phyloP scores from a whole-genome alignment of 2,329 filamentous ascomycete genomes.

The Conoideocrella luteorostrata region DNA sequence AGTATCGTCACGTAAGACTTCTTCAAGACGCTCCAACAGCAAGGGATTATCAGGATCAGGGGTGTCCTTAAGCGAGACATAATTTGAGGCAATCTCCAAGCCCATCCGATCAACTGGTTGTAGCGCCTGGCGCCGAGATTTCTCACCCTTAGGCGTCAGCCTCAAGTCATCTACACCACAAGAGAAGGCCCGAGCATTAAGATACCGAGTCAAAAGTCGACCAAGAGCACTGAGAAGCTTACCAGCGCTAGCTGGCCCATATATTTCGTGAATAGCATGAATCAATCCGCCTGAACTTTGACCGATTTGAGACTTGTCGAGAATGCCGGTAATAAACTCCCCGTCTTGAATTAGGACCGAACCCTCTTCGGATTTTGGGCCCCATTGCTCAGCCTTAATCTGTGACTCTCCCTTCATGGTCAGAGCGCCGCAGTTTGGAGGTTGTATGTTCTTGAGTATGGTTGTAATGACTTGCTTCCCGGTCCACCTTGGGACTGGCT shows the following conservation, averaged over 20 bases:
- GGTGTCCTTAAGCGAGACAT: constrained; percentile 72
- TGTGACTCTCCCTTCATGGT: constrained; percentile 75
- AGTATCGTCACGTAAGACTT: constrained; percentile 81
- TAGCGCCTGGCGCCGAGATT: constrained; percentile 61
- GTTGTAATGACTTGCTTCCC: constrained; percentile 95
- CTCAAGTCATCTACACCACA: constrained; percentile 96
- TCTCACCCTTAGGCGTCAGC: constrained; percentile 74
- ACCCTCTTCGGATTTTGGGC: constrained; percentile 67
- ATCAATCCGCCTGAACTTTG: constrained; percentile 81
- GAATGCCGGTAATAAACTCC: constrained; percentile 80
- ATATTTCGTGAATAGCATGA: constrained; percentile 88
- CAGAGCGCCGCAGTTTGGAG: constrained; percentile 66
- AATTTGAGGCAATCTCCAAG: constrained; percentile 73
- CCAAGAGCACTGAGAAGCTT: constrained; percentile 85
- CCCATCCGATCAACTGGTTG: constrained; percentile 63
- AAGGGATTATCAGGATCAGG: constrained; percentile 61
- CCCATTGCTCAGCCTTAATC: constrained; percentile 76
- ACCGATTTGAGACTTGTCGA: constrained; percentile 94
- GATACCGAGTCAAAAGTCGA: constrained; percentile 77
- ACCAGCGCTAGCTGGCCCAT: constrained; percentile 80
- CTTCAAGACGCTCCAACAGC: constrained; percentile 73
- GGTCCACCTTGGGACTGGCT: constrained; percentile 80
- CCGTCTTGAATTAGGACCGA: constrained; percentile 78
- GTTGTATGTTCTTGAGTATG: constrained; percentile 86
- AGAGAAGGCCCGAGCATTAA: constrained; percentile 91